Conservation (phyloP, 345 rosid genomes). For the Brassica incana region DNA sequence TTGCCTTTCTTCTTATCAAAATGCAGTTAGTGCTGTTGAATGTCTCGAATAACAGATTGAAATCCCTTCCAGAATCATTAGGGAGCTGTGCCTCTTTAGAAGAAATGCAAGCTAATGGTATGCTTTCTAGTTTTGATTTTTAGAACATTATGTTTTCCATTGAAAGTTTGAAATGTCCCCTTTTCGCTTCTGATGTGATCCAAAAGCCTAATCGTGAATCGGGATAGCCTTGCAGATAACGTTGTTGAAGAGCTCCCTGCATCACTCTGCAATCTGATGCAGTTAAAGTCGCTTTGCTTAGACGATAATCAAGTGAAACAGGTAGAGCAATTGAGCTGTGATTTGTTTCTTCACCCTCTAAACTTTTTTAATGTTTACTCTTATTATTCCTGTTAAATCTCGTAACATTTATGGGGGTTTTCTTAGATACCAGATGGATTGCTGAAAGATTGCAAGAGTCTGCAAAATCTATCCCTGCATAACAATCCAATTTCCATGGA, state of each 20-base stretch:
- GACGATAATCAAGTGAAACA: conserved; percentile 70
- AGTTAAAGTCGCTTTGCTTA: conserved; percentile 73
- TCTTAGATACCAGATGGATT: conserved; percentile 68
- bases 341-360: not conserved
- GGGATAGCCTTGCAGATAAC: conserved; percentile 68
- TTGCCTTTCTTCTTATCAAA: not conserved
- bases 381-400: not conserved
- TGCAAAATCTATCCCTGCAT: conserved; percentile 85
- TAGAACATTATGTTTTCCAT: not conserved
- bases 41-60: conserved; percentile 85
- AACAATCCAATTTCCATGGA: conserved; percentile 88
- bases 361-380: not conserved
- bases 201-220: conserved; percentile 28
- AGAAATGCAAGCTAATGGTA: conserved; percentile 90
- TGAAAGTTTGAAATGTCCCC: not conserved
- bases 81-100: conserved; percentile 95
- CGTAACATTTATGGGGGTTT: conserved; percentile 12
- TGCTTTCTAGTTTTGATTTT: conserved; percentile 1
- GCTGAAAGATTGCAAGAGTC: conserved; percentile 83
- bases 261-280: conserved; percentile 75
- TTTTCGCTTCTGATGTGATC: not conserved
- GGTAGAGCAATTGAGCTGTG: conserved; percentile 44
- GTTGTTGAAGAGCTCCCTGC: conserved; percentile 73
- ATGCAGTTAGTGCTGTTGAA: conserved; percentile 83
- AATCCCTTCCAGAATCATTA: conserved; percentile 86